Percentiles rank a stretch among this genome's conserved stretches.
phyloP scores from a whole-genome alignment of 352 stramenopile genomes.

The Blastocystis sp. region DNA sequence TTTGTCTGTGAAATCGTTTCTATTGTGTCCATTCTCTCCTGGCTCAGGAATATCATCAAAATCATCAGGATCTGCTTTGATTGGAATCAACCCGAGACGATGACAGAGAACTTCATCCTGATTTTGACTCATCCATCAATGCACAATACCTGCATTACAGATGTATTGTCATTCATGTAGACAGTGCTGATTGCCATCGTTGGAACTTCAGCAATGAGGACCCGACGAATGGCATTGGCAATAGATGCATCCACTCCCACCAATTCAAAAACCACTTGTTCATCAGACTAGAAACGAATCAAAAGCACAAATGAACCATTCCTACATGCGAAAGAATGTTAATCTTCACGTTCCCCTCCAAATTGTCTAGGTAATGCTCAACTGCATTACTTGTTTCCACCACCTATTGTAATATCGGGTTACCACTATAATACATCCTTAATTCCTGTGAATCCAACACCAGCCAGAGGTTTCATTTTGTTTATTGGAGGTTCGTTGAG shows the following conservation, averaged over 20 bases:
- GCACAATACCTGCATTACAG: conserved; percentile 69
- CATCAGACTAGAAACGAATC: conserved; percentile 2
- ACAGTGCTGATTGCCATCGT: conserved; percentile 71
- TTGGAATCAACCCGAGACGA: conserved; percentile 69
- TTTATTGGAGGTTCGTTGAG: background rate
- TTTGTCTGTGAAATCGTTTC: conserved; percentile 62
- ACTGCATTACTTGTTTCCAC: conserved; percentile 30
- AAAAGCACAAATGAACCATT: background rate
- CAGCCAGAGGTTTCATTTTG: background rate
- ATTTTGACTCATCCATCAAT: background rate
- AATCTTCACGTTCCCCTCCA: conserved; percentile 37
- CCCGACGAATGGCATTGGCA: conserved; percentile 71
- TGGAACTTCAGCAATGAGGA: conserved; percentile 72
- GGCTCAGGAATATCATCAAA: conserved; percentile 61
- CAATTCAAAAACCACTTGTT: conserved; percentile 70
- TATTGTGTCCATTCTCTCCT: conserved; percentile 16
- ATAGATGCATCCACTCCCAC: conserved; percentile 70
- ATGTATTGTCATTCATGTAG: conserved; percentile 71
- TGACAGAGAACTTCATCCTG: conserved; percentile 72
- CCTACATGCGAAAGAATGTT: conserved; percentile 37
- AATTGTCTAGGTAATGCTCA: conserved; percentile 8
- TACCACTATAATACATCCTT: background rate
- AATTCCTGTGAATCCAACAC: background rate
- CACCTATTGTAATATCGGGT: background rate
- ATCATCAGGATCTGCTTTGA: conserved; percentile 67